Evolutionary conservation across 176 grass and related monocot species (phyloP).

Genomic region (Triticum dicoccoides): DNA sequence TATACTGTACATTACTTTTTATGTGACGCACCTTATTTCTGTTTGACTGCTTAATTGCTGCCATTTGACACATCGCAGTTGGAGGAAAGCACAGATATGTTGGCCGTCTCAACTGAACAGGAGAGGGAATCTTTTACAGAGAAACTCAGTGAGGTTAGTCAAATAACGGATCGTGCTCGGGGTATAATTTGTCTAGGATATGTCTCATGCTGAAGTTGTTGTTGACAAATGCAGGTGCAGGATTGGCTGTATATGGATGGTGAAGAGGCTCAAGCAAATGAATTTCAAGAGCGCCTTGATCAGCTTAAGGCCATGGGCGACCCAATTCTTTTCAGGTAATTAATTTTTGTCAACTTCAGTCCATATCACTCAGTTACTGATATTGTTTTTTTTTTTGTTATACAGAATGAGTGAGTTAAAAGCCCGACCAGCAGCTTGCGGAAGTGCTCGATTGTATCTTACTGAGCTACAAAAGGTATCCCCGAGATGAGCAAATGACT

Average conservation of each 20-base stretch:
- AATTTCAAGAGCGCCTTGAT: slow-evolving; percentile 87
- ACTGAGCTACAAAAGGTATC: slow-evolving; percentile 69
- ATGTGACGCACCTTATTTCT: background rate
- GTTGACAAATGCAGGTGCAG: slow-evolving; percentile 64
- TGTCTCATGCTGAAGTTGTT: slow-evolving; percentile 20
- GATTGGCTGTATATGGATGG: slow-evolving; percentile 99
- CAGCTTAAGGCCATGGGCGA: slow-evolving; percentile 84
- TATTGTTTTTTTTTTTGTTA: slow-evolving; percentile 23
- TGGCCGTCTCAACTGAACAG: slow-evolving; percentile 86
- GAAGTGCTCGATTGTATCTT: slow-evolving; percentile 77
- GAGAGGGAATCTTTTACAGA: slow-evolving; percentile 71
- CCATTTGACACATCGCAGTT: slow-evolving; percentile 47
- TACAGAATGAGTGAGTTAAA: slow-evolving; percentile 82
- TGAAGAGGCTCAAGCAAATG: slow-evolving; percentile 89
- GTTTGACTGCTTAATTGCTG: slow-evolving; percentile 30
- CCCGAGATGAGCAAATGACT: background rate
- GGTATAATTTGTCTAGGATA: slow-evolving; percentile 7
- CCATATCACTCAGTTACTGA: background rate
- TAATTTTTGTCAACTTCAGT: slow-evolving; percentile 4
- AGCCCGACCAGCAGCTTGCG: slow-evolving; percentile 63
- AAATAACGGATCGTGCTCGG: background rate
- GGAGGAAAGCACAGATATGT: slow-evolving; percentile 77
- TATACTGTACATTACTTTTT: background rate
- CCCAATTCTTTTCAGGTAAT: slow-evolving; percentile 93
- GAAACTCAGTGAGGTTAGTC: slow-evolving; percentile 82